These are phyloP conservation scores for Fomitopsis palustris DNA, from an alignment of 1,284 basidiomycete species.

Conservation along the genomic window DNA sequence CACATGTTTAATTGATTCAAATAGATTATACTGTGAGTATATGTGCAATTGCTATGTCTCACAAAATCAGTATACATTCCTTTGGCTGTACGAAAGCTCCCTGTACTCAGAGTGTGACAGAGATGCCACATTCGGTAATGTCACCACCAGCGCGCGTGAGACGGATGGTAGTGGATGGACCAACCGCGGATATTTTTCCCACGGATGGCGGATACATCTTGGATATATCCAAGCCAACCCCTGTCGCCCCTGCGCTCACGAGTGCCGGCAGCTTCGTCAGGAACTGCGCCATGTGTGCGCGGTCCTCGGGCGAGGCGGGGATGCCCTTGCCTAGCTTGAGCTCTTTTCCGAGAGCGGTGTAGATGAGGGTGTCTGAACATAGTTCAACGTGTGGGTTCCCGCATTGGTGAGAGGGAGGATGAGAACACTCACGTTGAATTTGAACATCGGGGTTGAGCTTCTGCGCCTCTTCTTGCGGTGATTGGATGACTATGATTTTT, in stretches of 20 bases:
- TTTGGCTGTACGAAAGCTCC: too few relatives aligned
- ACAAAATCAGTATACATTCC: too few relatives aligned
- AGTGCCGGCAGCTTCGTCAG: constrained; percentile 17
- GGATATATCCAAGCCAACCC: too few relatives aligned
- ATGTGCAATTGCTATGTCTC: too few relatives aligned
- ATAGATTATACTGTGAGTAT: too few relatives aligned
- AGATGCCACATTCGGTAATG: too few relatives aligned
- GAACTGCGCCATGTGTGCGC: constrained; percentile 18
- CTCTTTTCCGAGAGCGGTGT: constrained; percentile 18
- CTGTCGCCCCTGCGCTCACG: constrained; percentile 14
- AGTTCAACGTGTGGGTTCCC: neutral
- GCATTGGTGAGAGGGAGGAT: neutral
- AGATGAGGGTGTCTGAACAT: constrained; percentile 10
- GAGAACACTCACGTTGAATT: constrained; percentile 10
- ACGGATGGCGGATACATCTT: too few relatives aligned
- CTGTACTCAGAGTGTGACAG: too few relatives aligned
- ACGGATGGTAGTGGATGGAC: too few relatives aligned
- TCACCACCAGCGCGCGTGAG: too few relatives aligned
- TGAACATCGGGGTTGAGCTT: constrained; percentile 13
- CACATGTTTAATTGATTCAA: too few relatives aligned
- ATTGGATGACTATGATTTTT: constrained; percentile 14
- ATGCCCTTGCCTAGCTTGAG: constrained; percentile 6
- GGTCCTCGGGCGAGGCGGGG: constrained; percentile 16
- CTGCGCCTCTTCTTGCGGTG: constrained; percentile 8
- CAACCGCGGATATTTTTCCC: too few relatives aligned